phyloP scores from a whole-genome alignment of 208 protist species.

The Acanthamoeba healyi region DNA sequence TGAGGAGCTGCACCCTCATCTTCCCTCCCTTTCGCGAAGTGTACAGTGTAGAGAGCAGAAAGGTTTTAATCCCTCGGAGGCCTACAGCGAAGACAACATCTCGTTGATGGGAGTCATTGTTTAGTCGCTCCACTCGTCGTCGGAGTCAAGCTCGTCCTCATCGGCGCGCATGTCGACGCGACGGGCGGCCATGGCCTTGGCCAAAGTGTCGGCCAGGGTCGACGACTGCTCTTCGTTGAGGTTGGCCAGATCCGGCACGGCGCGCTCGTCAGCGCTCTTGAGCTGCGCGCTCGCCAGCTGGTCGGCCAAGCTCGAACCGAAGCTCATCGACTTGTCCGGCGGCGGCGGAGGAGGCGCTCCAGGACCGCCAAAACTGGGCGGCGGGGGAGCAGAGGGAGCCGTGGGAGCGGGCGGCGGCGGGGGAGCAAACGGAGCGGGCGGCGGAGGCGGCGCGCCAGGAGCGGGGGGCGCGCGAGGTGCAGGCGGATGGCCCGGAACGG shows the following conservation, averaged over 20 bases:
- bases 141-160: conserved; percentile 61
- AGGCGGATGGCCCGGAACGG: neutral
- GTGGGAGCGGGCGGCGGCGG: neutral
- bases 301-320: neutral
- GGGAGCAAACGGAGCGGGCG: too few relatives aligned
- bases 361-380: neutral
- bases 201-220: conserved; percentile 51
- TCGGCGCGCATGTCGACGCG: conserved; percentile 48
- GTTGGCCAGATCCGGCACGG: neutral
- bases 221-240: conserved; percentile 31
- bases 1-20: too few relatives aligned
- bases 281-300: conserved; percentile 51
- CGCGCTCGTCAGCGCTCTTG: conserved; percentile 28
- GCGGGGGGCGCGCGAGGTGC: too few relatives aligned
- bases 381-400: conserved; percentile 2
- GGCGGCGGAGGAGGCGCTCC: conserved; percentile 5
- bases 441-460: too few relatives aligned
- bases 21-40: too few relatives aligned
- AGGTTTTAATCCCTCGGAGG: too few relatives aligned
- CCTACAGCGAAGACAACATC: too few relatives aligned
- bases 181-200: conserved; percentile 49
- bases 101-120: neutral
- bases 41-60: too few relatives aligned
- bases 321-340: neutral
- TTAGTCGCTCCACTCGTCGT: conserved; percentile 73